These are phyloP conservation scores for Botryosphaeria dothidea DNA, from an alignment of 2,329 filamentous ascomycete species.

Conservation along the genomic window DNA sequence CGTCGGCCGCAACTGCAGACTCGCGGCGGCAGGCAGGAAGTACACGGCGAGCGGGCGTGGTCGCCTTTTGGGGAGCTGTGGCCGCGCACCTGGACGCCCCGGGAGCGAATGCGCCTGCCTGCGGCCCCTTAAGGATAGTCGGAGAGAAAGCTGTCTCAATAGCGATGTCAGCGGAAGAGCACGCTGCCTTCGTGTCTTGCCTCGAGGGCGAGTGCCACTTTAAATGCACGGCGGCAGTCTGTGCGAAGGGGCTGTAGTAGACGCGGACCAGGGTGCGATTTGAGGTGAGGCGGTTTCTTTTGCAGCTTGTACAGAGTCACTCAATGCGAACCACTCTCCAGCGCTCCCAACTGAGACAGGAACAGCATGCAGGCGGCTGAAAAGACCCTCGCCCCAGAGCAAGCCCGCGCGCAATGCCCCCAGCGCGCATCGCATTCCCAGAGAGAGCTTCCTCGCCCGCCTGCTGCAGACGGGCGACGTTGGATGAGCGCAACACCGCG, in stretches of 20 bases:
- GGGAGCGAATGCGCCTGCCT: slow-evolving; percentile 5
- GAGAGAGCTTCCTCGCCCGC: neutral
- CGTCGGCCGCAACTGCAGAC: neutral
- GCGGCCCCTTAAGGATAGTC: slow-evolving; percentile 15
- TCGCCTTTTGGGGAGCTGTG: slow-evolving; percentile 8
- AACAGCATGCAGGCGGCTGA: slow-evolving; percentile 21
- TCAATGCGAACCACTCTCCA: slow-evolving; percentile 20
- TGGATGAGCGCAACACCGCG: slow-evolving; percentile 8
- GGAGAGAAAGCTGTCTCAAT: slow-evolving; percentile 20
- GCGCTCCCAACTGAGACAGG: slow-evolving; percentile 19
- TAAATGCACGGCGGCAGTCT: slow-evolving; percentile 20
- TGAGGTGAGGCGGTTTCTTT: slow-evolving; percentile 20
- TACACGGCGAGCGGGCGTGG: slow-evolving; percentile 3
- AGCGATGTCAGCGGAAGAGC: slow-evolving; percentile 16
- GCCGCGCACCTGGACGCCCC: slow-evolving; percentile 11
- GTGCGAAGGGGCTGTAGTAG: slow-evolving; percentile 19
- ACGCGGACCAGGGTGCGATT: slow-evolving; percentile 13
- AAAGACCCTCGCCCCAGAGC: slow-evolving; percentile 12
- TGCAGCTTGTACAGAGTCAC: slow-evolving; percentile 21
- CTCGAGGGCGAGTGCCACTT: slow-evolving; percentile 20
- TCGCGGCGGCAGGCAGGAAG: slow-evolving; percentile 4
- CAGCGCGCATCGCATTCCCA: neutral
- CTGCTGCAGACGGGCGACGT: slow-evolving; percentile 3
- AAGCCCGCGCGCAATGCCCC: slow-evolving; percentile 4
- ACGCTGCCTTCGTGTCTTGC: slow-evolving; percentile 15